Evolutionary conservation across 2,329 filamentous ascomycete species (phyloP).

Genomic region (Simplicillium aogashimaense): DNA sequence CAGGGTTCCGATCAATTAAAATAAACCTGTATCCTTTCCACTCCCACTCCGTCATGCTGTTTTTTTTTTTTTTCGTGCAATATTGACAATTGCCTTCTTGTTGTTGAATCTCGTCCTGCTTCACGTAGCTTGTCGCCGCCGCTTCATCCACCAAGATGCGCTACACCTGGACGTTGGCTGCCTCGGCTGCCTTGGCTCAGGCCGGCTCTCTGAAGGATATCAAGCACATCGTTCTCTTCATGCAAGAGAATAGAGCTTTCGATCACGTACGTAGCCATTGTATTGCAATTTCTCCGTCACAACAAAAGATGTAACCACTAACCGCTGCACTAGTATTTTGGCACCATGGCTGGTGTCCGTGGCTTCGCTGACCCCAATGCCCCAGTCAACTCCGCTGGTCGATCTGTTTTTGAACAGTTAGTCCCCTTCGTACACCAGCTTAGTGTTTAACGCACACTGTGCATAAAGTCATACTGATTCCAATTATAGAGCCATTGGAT

Average conservation of each 20-base stretch:
- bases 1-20: too few species aligned
- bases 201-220: conserved; percentile 36
- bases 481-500: conserved; percentile 18
- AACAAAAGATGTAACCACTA: neutral
- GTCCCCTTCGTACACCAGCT: conserved; percentile 10
- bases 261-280: conserved; percentile 16
- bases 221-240: conserved; percentile 47
- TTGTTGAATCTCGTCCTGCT: too few species aligned
- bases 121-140: too few species aligned
- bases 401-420: conserved; percentile 38
- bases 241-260: conserved; percentile 33
- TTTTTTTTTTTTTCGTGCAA: too few species aligned
- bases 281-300: neutral
- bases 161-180: conserved; percentile 2
- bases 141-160: too few species aligned
- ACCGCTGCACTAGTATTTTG: conserved; percentile 32
- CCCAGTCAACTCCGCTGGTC: conserved; percentile 20
- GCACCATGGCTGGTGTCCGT: conserved; percentile 41
- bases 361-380: conserved; percentile 37
- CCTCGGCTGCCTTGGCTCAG: conserved; percentile 6
- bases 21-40: too few species aligned
- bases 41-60: too few species aligned
- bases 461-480: neutral
- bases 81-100: too few species aligned
- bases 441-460: neutral